Conservation (phyloP, 345 rosid genomes). For the Eucalyptus sp. region DNA sequence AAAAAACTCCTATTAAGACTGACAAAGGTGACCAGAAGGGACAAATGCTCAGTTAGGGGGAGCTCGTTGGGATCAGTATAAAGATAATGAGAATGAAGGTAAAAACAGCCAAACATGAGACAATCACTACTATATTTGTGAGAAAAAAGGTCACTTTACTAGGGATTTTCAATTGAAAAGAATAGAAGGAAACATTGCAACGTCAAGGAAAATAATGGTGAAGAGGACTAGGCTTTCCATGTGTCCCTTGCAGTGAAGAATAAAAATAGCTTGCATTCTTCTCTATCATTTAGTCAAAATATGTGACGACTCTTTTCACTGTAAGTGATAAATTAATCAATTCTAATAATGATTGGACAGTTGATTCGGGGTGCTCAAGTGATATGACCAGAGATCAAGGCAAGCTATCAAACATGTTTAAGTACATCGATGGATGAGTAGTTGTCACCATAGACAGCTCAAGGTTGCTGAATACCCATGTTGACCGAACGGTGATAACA, state of each 20-base stretch:
- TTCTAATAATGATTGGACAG: neutral
- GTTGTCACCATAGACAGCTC: neutral
- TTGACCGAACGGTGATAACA: accelerated
- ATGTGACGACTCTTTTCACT: neutral
- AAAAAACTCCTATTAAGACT: no score
- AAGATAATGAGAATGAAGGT: no score
- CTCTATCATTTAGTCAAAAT: neutral
- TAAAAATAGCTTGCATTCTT: neutral
- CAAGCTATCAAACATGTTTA: neutral
- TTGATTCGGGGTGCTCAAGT: neutral
- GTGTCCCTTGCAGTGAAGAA: neutral
- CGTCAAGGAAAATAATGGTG: neutral
- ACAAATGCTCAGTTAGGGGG: no score
- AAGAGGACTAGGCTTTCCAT: neutral
- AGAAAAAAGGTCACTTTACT: neutral
- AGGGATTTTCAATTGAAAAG: neutral
- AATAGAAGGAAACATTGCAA: neutral
- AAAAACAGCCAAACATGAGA: no score
- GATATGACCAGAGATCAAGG: neutral
- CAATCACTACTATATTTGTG: neutral
- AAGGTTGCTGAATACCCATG: neutral
- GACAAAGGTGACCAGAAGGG: no score
- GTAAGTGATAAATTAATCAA: no score
- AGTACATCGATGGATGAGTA: neutral
- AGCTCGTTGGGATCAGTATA: no score